Evolutionary conservation across 805 yeast species (phyloP), one percentile per base, ranked within the genome.

Genomic region (Zygosaccharomyces siamensis): DNA sequence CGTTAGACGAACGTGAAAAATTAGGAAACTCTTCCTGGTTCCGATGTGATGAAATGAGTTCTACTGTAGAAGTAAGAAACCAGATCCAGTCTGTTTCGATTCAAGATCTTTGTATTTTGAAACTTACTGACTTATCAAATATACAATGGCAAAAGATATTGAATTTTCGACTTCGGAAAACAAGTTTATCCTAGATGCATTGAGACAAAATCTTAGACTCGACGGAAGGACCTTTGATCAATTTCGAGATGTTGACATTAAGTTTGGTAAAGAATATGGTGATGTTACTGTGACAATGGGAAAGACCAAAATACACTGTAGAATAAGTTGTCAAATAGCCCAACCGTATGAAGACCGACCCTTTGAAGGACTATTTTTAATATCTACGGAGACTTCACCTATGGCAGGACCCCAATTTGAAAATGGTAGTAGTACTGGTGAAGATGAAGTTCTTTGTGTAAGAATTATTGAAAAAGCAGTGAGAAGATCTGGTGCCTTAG

Each of bases 391-490:
- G 60, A 80, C 87, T 38, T 79, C 89, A 18, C 87, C 97, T 12
- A 84, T 92, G 89, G 96, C 97, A 1, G 82, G 89, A 4, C 84
- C 95, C 0, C 75, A 80, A 57, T 89, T 89, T 64, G 96, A 90
- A 58, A 81, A 80, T 57, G 83, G 82, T 26, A 73, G 78, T 26
- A 75, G 76, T 51, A 81, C 79, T 53, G 75, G 85, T n/a, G 86
- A 84, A 50, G 89, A 86, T 47, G 98, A 93, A 64, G 78, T 87
- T 23, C 68, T 89, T 51, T 82, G 90, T 20, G 77, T 89, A 6
- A 72, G 98, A 63, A 74, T 90, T 49, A 81, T 93, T 39, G 99
- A 93, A 62, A 93, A 92, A 62, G 90, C 97, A 1, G 83, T 93
- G 41, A 78, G 96, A 61, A 76, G 97, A 62, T 86, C 96, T 1